A percentile compares a stretch with the other conserved stretches of the same genome.
Conservation (phyloP, 2,329 filamentous ascomycete species). For the Zymoseptoria crescenta region DNA sequence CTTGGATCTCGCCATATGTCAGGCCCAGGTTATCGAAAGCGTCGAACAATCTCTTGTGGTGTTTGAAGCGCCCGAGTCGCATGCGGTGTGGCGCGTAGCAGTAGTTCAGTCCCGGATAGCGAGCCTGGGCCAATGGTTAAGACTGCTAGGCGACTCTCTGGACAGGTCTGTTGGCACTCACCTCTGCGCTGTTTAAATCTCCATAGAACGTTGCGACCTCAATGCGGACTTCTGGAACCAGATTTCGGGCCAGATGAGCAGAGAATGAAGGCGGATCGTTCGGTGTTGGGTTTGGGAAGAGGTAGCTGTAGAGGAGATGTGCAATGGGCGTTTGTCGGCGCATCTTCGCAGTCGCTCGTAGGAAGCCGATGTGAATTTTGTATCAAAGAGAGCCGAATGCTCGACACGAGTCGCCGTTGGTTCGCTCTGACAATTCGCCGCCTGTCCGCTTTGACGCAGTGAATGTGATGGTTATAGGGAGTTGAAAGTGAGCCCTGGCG, state of each 20-base stretch:
- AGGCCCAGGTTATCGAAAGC: constrained; percentile 64
- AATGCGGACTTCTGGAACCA: constrained; percentile 70
- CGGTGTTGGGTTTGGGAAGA: constrained; percentile 61
- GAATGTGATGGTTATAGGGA: neutral
- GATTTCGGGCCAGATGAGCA: constrained; percentile 59
- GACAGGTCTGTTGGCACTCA: neutral
- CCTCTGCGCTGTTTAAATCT: constrained; percentile 66
- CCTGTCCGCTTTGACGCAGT: neutral
- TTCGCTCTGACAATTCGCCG: neutral
- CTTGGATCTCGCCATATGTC: constrained; percentile 61
- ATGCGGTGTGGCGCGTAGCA: constrained; percentile 63
- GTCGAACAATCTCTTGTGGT: constrained; percentile 68
- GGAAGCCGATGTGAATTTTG: neutral
- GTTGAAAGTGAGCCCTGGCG: neutral
- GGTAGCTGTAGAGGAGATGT: constrained; percentile 63
- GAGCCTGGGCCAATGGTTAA: constrained; percentile 38
- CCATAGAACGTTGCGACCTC: constrained; percentile 74
- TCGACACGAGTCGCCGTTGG: neutral
- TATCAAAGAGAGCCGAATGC: neutral
- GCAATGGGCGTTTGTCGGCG: constrained; percentile 62
- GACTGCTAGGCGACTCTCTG: neutral
- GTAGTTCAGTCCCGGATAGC: constrained; percentile 77
- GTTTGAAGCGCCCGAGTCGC: constrained; percentile 67
- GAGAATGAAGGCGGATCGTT: constrained; percentile 66
- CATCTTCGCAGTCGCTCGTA: constrained; percentile 46